A percentile compares a stretch with the other conserved stretches of the same genome.
phyloP scores from a whole-genome alignment of 352 stramenopile species.

The Globisporangium lucens region DNA sequence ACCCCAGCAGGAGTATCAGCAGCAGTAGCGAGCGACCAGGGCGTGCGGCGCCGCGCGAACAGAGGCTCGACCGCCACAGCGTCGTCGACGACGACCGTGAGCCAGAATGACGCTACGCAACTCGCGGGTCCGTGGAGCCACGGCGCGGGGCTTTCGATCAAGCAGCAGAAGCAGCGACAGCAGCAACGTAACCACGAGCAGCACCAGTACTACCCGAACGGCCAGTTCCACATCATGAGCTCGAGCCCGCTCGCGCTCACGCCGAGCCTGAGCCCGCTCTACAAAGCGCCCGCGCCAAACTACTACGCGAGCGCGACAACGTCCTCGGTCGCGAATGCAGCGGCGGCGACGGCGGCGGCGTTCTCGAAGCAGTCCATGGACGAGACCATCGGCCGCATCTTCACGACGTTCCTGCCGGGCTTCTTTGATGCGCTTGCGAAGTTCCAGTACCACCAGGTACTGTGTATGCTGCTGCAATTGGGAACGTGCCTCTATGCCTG shows the following conservation, averaged over 20 bases:
- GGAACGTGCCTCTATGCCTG: not conserved
- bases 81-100: not conserved
- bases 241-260: constrained; percentile 43
- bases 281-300: constrained; percentile 27
- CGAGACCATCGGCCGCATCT: constrained; percentile 44
- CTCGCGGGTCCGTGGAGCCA: constrained; percentile 16
- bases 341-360: constrained; percentile 11
- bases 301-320: constrained; percentile 13
- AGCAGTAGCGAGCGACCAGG: constrained; percentile 13
- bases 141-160: constrained; percentile 2
- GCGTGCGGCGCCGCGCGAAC: constrained; percentile 5
- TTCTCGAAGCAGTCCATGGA: constrained; percentile 25
- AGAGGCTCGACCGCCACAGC: too few species aligned
- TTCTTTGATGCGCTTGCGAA: constrained; percentile 65
- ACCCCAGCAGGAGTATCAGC: not conserved
- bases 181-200: not conserved
- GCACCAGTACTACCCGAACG: constrained; percentile 30
- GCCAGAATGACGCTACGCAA: not conserved
- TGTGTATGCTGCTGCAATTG: too few species aligned
- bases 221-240: constrained; percentile 29
- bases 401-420: constrained; percentile 46
- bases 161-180: not conserved
- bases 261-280: constrained; percentile 41
- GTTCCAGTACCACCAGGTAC: constrained; percentile 59
- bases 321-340: constrained; percentile 20